A percentile compares a stretch with the other conserved stretches of the same genome.
These are phyloP conservation scores for Lithospermum erythrorhizon DNA, from an alignment of 257 asterid genomes.

Conservation along the genomic window DNA sequence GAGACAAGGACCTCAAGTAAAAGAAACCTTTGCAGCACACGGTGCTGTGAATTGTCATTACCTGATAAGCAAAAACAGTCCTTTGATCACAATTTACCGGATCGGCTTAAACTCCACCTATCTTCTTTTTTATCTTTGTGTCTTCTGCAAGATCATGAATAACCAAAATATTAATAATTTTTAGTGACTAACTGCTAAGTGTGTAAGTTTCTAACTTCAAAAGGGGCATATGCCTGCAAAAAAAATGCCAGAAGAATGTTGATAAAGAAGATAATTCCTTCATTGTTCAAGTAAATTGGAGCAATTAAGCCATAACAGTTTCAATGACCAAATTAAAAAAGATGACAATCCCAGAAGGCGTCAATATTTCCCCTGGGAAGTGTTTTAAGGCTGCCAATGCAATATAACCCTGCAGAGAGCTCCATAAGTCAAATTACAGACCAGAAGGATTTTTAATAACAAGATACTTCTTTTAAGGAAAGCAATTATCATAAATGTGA, in stretches of 20 bases:
- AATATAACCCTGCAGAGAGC: constrained; percentile 51
- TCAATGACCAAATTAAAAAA: constrained; percentile 17
- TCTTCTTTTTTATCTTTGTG: constrained; percentile 54
- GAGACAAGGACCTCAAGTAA: neutral
- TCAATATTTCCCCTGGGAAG: constrained; percentile 39
- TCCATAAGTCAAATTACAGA: constrained; percentile 45
- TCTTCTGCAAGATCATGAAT: constrained; percentile 30
- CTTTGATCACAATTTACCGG: constrained; percentile 65
- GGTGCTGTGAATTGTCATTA: constrained; percentile 14
- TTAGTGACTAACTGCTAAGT: constrained; percentile 1
- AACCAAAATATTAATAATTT: constrained; percentile 6
- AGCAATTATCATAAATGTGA: constrained; percentile 44
- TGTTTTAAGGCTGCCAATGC: constrained; percentile 43
- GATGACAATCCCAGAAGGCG: constrained; percentile 32
- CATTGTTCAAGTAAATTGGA: constrained; percentile 18
- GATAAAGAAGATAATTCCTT: neutral
- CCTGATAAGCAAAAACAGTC: constrained; percentile 82
- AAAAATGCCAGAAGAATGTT: neutral
- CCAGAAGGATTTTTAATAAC: constrained; percentile 31
- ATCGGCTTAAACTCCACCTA: constrained; percentile 43
- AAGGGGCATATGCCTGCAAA: neutral
- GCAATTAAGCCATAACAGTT: constrained; percentile 23
- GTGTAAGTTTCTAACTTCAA: neutral
- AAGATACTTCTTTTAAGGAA: constrained; percentile 29
- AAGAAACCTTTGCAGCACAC: neutral